These are phyloP conservation scores for Rosa persica DNA, from an alignment of 306 rosid genomes.

Conservation along the genomic window DNA sequence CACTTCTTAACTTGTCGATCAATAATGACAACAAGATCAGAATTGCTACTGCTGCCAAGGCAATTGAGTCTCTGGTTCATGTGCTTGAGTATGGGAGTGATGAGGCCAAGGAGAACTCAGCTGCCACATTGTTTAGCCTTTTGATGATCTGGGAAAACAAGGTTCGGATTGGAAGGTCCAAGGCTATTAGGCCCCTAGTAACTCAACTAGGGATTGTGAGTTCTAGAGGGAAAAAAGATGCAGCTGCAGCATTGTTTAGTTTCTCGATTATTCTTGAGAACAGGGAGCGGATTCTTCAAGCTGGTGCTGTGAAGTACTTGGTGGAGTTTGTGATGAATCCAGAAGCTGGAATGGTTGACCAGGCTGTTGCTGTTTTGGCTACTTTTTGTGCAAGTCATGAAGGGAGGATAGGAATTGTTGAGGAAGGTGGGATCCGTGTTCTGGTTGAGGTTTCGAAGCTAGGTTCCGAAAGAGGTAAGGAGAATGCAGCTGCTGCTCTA, in stretches of 20 bases:
- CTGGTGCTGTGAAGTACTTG: slow-evolving; percentile 92
- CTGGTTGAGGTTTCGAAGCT: slow-evolving; percentile 91
- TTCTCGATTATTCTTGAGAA: slow-evolving; percentile 77
- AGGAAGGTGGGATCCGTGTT: slow-evolving; percentile 75
- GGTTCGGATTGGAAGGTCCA: slow-evolving; percentile 78
- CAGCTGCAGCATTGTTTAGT: slow-evolving; percentile 89
- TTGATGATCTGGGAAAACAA: slow-evolving; percentile 81
- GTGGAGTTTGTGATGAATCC: slow-evolving; percentile 88
- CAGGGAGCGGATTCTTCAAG: slow-evolving; percentile 76
- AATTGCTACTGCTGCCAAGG: slow-evolving; percentile 66
- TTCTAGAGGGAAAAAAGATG: slow-evolving; percentile 82
- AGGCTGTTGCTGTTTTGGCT: slow-evolving; percentile 71
- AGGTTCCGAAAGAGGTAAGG: slow-evolving; percentile 92
- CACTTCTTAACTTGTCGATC: slow-evolving; percentile 89
- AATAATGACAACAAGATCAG: slow-evolving; percentile 68
- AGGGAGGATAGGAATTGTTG: slow-evolving; percentile 73
- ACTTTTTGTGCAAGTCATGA: slow-evolving; percentile 40
- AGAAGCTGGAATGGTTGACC: slow-evolving; percentile 91
- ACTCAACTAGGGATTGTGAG: slow-evolving; percentile 82
- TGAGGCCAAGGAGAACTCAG: slow-evolving; percentile 91
- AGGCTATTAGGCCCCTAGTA: slow-evolving; percentile 82
- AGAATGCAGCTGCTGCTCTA: slow-evolving; percentile 93
- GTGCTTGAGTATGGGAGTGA: slow-evolving; percentile 84
- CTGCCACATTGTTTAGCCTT: slow-evolving; percentile 93
- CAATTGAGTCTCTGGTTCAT: slow-evolving; percentile 74